These are phyloP conservation scores for Beauveria bassiana DNA, from an alignment of 2,329 filamentous ascomycete species.

Conservation along the genomic window DNA sequence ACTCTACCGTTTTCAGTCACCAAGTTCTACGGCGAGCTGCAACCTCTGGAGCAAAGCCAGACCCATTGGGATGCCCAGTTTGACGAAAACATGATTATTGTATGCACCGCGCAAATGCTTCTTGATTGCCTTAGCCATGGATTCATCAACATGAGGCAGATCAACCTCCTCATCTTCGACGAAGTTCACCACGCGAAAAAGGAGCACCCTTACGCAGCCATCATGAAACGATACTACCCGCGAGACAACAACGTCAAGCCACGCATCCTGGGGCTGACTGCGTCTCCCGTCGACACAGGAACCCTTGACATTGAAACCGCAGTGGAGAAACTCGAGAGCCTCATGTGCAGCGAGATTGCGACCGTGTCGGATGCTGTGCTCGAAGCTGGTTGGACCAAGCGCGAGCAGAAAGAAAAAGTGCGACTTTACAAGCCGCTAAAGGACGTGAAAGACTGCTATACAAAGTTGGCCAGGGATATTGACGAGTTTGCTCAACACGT, in stretches of 20 bases:
- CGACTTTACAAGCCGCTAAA: conserved; percentile 36
- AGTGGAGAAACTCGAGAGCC: conserved; percentile 63
- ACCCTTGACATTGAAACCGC: conserved; percentile 59
- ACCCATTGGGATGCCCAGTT: conserved; percentile 46
- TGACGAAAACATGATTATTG: conserved; percentile 67
- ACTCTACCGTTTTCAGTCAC: conserved; percentile 73
- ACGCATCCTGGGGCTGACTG: conserved; percentile 91
- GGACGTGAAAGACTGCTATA: conserved; percentile 43
- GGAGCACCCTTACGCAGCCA: conserved; percentile 80
- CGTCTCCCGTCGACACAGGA: conserved; percentile 83
- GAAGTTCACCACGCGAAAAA: conserved; percentile 96
- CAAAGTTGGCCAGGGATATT: conserved; percentile 55
- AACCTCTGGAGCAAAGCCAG: conserved; percentile 30
- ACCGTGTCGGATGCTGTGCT: conserved; percentile 48
- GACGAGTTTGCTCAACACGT: conserved; percentile 34
- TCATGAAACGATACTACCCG: conserved; percentile 81
- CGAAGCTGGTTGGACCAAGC: conserved; percentile 16
- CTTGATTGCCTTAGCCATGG: conserved; percentile 69
- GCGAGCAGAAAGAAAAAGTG: conserved; percentile 43
- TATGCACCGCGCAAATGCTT: conserved; percentile 87
- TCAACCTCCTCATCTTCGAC: conserved; percentile 90
- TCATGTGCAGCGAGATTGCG: conserved; percentile 76
- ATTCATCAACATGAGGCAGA: conserved; percentile 71
- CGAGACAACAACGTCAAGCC: conserved; percentile 43
- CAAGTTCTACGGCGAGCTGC: conserved; percentile 66